A percentile compares a stretch with the other conserved stretches of the same genome.
Evolutionary conservation across 2,329 filamentous ascomycete species (phyloP).

Genomic region (Chrysoporthe puriensis): DNA sequence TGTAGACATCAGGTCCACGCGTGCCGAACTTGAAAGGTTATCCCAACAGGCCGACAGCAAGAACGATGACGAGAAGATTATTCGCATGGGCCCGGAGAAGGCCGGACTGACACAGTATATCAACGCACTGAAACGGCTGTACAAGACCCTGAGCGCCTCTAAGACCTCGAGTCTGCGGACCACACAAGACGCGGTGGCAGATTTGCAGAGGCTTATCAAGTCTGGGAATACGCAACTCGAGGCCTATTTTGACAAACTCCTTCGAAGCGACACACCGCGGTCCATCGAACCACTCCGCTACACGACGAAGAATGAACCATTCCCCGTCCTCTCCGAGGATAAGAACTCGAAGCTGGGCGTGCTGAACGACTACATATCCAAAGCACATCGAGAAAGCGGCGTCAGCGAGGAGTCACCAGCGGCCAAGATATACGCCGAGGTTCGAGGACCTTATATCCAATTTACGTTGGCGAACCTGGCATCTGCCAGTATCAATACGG

Average conservation of each 20-base stretch:
- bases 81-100: slow-evolving; percentile 83
- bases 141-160: slow-evolving; percentile 81
- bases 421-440: slow-evolving; percentile 82
- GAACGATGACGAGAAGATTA: slow-evolving; percentile 87
- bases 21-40: slow-evolving; percentile 84
- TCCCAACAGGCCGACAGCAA: slow-evolving; percentile 92
- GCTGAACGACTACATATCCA: slow-evolving; percentile 77
- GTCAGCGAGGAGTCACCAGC: slow-evolving; percentile 67
- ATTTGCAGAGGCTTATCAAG: slow-evolving; percentile 77
- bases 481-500: slow-evolving; percentile 80
- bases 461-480: slow-evolving; percentile 83
- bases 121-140: slow-evolving; percentile 84
- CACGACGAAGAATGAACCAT: slow-evolving; percentile 85
- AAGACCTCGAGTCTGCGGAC: slow-evolving; percentile 88
- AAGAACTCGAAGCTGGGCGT: slow-evolving; percentile 75
- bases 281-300: slow-evolving; percentile 89
- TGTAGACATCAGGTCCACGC: slow-evolving; percentile 80
- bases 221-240: slow-evolving; percentile 83
- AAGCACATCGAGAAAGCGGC: slow-evolving; percentile 55
- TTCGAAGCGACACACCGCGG: slow-evolving; percentile 75
- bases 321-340: slow-evolving; percentile 79
- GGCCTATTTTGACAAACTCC: slow-evolving; percentile 76
- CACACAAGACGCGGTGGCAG: slow-evolving; percentile 85
- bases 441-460: slow-evolving; percentile 85
- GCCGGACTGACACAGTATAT: slow-evolving; percentile 84